Base-by-base conservation (phyloP, 2,329 filamentous ascomycete species). In the Cryphonectria naterciae region DNA sequence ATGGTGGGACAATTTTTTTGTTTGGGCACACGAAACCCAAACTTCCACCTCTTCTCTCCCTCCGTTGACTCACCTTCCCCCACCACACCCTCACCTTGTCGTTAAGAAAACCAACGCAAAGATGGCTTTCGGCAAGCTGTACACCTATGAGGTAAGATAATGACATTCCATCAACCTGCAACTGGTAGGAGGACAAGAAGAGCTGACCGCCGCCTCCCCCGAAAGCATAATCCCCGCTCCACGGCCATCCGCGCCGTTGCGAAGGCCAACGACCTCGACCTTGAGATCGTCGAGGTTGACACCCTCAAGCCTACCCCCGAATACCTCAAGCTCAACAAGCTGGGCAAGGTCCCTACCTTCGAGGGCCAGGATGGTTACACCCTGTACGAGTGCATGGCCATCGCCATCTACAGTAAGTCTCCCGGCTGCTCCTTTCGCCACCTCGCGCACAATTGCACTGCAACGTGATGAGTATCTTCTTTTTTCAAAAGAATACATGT, bases 71-170 rank as follows among this genome's bases (percentile, higher is more conserved):
- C 74, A 75, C 68, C 67, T 62, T 73, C 32, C 69, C 68, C 69
- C 68, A 73, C 70, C 68, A 73, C 70, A 68, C 22, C 69, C 17
- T 56, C 58, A 70, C 70, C 75, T 71, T 60, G 73, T 73, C 74
- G 73, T 75, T 68, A 68, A 71, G 69, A 76, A 75, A 64, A 75
- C 76, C 78, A 64, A 68, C 80, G 80, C 82, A 86, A 93, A 89
- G 83, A 97, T 97, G 92, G 88, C 93, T 82, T 98, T 99, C 89
- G 96, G 96, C 87, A 99, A 97, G 88, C 90, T 99, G 81, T 98
- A 96, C 90, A 93, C 92, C 82, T 90, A 89, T 84, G 82, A 89
- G 86, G 95, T 97, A 91, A 78, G 83, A 32, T 41, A 8, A 67
- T 35, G 25, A 4, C 25, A 15, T 19, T 28, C 1, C 17, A 10